Conservation (phyloP, 129 eudicot species). For the Sambucus nigra region DNA sequence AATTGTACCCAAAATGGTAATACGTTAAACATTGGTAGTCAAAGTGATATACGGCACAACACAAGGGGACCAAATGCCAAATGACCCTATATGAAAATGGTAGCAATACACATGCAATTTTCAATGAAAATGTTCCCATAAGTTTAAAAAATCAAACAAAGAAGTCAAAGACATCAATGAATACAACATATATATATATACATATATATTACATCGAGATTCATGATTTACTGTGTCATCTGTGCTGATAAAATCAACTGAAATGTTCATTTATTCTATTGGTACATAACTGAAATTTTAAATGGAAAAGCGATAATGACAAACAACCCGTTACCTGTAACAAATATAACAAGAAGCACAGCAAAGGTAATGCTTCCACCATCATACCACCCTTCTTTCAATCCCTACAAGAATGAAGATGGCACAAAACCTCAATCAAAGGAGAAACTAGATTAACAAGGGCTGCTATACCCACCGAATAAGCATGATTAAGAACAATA, state of each 20-base stretch:
- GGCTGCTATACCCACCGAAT: not conserved
- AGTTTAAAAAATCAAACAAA: too few species aligned
- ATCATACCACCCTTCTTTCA: slow-evolving; percentile 88
- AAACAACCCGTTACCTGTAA: slow-evolving; percentile 44
- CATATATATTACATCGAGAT: not conserved
- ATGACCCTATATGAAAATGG: too few species aligned
- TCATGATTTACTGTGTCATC: not conserved
- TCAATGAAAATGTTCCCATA: too few species aligned
- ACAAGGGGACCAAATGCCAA: too few species aligned
- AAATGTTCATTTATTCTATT: too few species aligned
- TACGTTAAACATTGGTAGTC: too few species aligned
- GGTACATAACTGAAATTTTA: too few species aligned
- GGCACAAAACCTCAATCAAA: slow-evolving; percentile 4
- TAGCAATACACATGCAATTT: too few species aligned
- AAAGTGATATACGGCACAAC: too few species aligned
- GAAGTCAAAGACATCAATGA: not conserved
- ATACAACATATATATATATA: too few species aligned
- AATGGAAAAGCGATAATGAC: not conserved
- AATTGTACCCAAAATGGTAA: too few species aligned
- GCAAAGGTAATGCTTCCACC: slow-evolving; percentile 94
- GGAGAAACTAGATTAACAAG: not conserved
- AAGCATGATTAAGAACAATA: not conserved
- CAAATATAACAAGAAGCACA: slow-evolving; percentile 83
- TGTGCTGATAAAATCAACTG: slow-evolving; percentile 1
- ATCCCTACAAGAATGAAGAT: slow-evolving; percentile 40